Conservation (phyloP, 2,329 filamentous ascomycete genomes). For the Talaromyces islandicus region DNA sequence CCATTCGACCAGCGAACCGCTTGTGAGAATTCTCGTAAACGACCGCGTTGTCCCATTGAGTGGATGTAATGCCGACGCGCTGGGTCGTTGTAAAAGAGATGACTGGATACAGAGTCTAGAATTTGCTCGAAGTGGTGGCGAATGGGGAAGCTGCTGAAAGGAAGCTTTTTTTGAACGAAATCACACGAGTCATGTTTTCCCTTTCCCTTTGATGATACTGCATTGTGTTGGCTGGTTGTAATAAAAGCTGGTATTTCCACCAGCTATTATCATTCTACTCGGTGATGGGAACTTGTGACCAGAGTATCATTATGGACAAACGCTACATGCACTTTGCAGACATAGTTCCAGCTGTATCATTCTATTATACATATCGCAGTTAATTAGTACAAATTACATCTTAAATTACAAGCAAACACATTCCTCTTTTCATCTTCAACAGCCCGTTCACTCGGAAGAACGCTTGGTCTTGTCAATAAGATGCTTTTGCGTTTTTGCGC, state of each 20-base stretch:
- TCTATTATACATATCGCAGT: neutral
- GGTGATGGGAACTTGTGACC: neutral
- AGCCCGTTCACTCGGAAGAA: neutral
- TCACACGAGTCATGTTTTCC: neutral
- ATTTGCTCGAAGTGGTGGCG: constrained; percentile 66
- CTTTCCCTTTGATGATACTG: neutral
- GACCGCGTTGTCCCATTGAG: constrained; percentile 70
- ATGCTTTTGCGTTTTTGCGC: constrained; percentile 9
- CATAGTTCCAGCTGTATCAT: no score
- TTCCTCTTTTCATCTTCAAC: neutral
- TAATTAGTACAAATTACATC: no score
- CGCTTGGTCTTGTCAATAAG: constrained; percentile 1
- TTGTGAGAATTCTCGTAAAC: constrained; percentile 76
- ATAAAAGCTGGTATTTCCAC: neutral
- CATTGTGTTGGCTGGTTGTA: neutral
- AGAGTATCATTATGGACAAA: neutral
- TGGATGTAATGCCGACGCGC: constrained; percentile 62
- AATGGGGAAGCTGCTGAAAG: constrained; percentile 49
- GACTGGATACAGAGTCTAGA: constrained; percentile 68
- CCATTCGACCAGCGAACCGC: constrained; percentile 42
- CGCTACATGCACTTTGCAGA: no score
- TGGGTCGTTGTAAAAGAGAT: constrained; percentile 64
- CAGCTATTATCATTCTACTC: neutral
- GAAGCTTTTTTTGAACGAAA: neutral
- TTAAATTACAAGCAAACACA: no score